Evolutionary conservation across 106 monocot species (phyloP).

Genomic region (Acorus gramineus): DNA sequence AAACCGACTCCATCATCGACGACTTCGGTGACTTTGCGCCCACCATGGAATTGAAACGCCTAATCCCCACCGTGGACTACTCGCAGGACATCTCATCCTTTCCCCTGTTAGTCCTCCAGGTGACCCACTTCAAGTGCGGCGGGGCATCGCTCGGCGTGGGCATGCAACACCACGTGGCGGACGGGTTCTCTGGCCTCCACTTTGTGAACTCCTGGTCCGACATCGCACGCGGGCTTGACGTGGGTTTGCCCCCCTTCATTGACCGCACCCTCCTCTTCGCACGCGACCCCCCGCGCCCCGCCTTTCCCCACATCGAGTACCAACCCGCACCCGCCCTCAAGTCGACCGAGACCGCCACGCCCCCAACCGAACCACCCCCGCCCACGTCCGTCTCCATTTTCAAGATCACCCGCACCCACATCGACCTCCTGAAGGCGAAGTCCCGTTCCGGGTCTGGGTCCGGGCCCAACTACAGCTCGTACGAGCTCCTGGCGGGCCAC

Average conservation of each 20-base stretch:
- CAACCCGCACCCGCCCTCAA: slow-evolving; percentile 68
- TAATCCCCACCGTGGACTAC: slow-evolving; percentile 80
- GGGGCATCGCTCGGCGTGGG: slow-evolving; percentile 84
- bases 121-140: slow-evolving; percentile 84
- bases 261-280: slow-evolving; percentile 72
- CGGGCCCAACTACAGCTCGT: slow-evolving; percentile 30
- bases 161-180: slow-evolving; percentile 92
- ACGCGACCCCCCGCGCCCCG: slow-evolving; percentile 51
- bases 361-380: background rate
- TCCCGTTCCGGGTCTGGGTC: background rate
- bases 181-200: slow-evolving; percentile 75
- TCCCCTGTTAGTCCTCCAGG: slow-evolving; percentile 88
- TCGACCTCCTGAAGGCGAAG: slow-evolving; percentile 24
- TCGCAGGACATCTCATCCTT: slow-evolving; percentile 55
- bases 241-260: slow-evolving; percentile 61
- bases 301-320: slow-evolving; percentile 84
- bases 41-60: slow-evolving; percentile 77
- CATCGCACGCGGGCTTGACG: slow-evolving; percentile 50
- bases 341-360: background rate
- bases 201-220: slow-evolving; percentile 99
- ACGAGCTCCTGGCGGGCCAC: slow-evolving; percentile 62
- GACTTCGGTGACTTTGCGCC: slow-evolving; percentile 90
- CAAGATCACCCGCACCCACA: slow-evolving; percentile 37
- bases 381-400: slow-evolving; percentile 51
- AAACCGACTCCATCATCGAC: slow-evolving; percentile 31